phyloP scores from a whole-genome alignment of 768 basidiomycete genomes.

The Termitomyces sp. region DNA sequence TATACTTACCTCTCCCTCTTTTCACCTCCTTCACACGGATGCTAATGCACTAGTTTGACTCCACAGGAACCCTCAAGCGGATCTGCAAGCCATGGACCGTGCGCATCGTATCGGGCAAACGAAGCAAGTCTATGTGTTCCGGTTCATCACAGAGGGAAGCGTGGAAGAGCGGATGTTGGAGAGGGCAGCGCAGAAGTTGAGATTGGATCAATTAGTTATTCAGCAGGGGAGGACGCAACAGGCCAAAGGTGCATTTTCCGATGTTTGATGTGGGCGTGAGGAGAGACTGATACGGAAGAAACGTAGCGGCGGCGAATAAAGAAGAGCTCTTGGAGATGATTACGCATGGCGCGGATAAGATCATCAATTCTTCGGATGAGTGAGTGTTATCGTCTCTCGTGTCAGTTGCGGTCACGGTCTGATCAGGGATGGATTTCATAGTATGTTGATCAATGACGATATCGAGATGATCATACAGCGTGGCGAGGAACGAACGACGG shows the following conservation, averaged over 20 bases:
- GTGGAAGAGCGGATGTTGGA: conserved; percentile 96
- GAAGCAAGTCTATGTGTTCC: conserved; percentile 95
- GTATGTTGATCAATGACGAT: conserved; percentile 76
- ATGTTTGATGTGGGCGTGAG: background rate
- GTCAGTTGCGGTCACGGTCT: background rate
- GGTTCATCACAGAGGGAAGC: conserved; percentile 94
- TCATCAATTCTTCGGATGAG: conserved; percentile 79
- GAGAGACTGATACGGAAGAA: background rate
- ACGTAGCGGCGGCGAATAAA: conserved; percentile 83
- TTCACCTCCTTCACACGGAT: background rate
- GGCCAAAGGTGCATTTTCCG: conserved; percentile 54
- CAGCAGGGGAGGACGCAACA: conserved; percentile 88
- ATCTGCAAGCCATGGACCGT: conserved; percentile 98
- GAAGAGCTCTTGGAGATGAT: conserved; percentile 99
- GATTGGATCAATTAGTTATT: conserved; percentile 93
- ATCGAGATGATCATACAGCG: conserved; percentile 91
- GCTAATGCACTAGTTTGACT: background rate
- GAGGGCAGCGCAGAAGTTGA: conserved; percentile 90
- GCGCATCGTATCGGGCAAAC: conserved; percentile 96
- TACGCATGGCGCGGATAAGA: conserved; percentile 94
- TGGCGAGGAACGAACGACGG: conserved; percentile 86
- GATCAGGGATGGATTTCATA: conserved; percentile 19
- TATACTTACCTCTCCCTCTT: background rate
- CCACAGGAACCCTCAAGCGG: conserved; percentile 93
- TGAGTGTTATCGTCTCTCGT: conserved; percentile 28